Base-by-base conservation (phyloP, 2,329 filamentous ascomycete genomes). In the Pseudopyrenochaeta lycopersici region DNA sequence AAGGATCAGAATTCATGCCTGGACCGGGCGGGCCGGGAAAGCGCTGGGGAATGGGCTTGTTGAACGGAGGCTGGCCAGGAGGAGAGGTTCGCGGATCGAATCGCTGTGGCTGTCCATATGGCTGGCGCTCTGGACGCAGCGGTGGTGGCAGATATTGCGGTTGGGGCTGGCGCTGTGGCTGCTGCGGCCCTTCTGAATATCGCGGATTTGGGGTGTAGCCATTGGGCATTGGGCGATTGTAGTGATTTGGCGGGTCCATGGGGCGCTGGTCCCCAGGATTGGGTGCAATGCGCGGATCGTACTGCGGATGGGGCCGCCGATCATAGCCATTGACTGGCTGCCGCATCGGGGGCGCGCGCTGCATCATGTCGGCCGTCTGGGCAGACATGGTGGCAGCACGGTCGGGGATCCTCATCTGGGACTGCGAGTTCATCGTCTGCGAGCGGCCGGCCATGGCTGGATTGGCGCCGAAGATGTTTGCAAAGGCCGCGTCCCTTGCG, bases 401-500 rank as follows among this genome's bases (percentile, higher is more conserved):
- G 64, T 90, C 90, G 46, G 82, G 80, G 46, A 82, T 81, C 54
- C 84, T 67, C 80, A 85, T 86, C 54, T 82, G 78, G 29, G 89
- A 84, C 61, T 92, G 88, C 50, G 90, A 92, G 60, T 89, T 95
- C 92, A 98, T 97, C 21, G 94, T 97, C 72, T 97, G 93, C 52
- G 93, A 96, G 75, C 95, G 89, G 53, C 94, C 94, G 40, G 91
- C 68, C 71, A 74, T 67, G 56, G 72, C 87, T 41, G 92, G 92
- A 61, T 91, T 92, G 62, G 91, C 88, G 66, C 94, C 95, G 75
- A 98, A 99, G 73, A 98, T 98, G 79, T 94, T 94, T 63, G 90
- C 92, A 77, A 96, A 99, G 63, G 94, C 95, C 65, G 92, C 91
- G 85, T 99, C 93, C 79, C 95, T 90, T 78, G 95, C 91, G 56